Conservation (phyloP, 176 grass and related monocot genomes). For the Olyra latifolia region DNA sequence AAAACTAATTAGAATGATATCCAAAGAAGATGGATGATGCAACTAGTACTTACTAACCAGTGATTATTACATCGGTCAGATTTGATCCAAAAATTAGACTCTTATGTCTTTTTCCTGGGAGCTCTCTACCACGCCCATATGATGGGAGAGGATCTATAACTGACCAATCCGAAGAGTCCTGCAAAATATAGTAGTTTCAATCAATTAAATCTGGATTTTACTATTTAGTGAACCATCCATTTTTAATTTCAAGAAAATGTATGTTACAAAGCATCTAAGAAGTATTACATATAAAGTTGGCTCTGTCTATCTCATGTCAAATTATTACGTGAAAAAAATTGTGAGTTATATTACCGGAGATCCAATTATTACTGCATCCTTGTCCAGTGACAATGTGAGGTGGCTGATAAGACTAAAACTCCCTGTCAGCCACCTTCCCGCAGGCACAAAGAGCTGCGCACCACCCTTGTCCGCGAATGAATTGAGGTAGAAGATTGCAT, state of each 20-base stretch:
- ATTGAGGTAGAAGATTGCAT: constrained; percentile 97
- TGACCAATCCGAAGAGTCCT: constrained; percentile 79
- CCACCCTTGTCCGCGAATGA: constrained; percentile 97
- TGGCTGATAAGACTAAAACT: constrained; percentile 96
- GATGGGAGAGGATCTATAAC: constrained; percentile 85
- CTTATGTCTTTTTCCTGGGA: constrained; percentile 82
- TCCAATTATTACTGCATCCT: constrained; percentile 88
- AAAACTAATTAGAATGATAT: constrained; percentile 9
- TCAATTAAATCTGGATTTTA: not conserved
- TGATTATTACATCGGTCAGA: constrained; percentile 89
- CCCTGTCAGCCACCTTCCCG: constrained; percentile 93
- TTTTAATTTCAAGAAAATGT: not conserved
- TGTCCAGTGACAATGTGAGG: constrained; percentile 85
- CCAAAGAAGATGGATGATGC: not conserved
- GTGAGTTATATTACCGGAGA: constrained; percentile 54
- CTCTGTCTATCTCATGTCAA: not conserved
- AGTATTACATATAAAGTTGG: not conserved
- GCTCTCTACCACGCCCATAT: constrained; percentile 85
- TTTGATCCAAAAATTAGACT: constrained; percentile 88
- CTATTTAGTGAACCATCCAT: not conserved
- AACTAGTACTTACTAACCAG: constrained; percentile 50
- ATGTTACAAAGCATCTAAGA: not conserved
- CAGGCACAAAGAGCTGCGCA: constrained; percentile 86
- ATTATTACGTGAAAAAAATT: not conserved
- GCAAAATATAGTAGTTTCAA: constrained; percentile 8